Percentiles rank a stretch among this genome's conserved stretches.
Conservation (phyloP, 495 filamentous ascomycete genomes). For the Talaromyces nanjingensis region DNA sequence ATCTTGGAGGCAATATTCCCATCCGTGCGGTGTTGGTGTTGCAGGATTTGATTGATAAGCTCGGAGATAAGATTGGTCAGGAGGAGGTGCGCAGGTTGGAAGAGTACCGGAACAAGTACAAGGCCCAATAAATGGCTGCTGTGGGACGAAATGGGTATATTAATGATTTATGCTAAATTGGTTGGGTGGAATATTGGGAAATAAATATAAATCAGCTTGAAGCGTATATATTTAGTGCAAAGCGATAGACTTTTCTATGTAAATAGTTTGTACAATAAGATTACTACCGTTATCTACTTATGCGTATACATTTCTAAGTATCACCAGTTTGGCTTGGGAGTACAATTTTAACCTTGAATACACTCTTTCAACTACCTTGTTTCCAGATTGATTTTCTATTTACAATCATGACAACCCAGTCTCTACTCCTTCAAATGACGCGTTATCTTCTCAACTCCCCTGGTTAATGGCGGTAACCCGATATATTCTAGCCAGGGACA, state of each 20-base stretch:
- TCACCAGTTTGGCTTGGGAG: not conserved
- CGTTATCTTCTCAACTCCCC: not conserved
- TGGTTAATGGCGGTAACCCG: not conserved
- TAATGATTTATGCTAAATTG: not conserved
- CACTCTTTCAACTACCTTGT: not conserved
- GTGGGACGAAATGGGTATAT: not conserved
- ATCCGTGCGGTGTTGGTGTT: constrained; percentile 48
- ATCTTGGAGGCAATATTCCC: constrained; percentile 43
- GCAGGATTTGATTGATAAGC: constrained; percentile 67
- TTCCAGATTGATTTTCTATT: not conserved
- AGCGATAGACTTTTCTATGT: not conserved
- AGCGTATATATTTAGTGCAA: not conserved
- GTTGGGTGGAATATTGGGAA: not conserved
- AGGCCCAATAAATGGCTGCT: constrained; percentile 23
- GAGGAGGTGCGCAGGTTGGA: constrained; percentile 64
- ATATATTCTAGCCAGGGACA: not conserved
- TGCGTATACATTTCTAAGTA: not conserved
- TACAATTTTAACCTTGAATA: not conserved
- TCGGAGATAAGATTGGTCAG: constrained; percentile 42
- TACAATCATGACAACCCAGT: not conserved
- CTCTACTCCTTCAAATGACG: not conserved
- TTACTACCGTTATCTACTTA: not conserved
- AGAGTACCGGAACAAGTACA: constrained; percentile 72
- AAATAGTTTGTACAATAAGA: not conserved
- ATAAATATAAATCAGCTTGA: not conserved